Base-by-base conservation (phyloP, 2,329 filamentous ascomycete species). In the Arachnomyces sp. region DNA sequence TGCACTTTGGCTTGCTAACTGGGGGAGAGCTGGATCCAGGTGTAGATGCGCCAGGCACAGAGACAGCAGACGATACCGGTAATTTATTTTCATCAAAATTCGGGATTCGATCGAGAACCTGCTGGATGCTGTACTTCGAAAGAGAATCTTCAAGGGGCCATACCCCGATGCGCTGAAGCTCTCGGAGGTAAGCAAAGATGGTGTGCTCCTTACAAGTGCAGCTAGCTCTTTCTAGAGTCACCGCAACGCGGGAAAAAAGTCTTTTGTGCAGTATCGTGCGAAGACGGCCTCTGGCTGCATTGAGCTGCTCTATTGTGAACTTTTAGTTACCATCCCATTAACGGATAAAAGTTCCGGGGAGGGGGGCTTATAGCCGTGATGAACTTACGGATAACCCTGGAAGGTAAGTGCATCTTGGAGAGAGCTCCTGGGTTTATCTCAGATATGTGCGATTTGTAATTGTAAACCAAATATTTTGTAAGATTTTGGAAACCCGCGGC, bases 231-330 rank as follows among this genome's bases (percentile, higher is more conserved):
- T 3, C 4, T 13, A 31, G 20, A 9, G 31, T 28, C 3, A 3
- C 12, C 3, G 28, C 5, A 9, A 37, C 15, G 12, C 9, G 5
- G 7, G 2, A 9, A 15, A 31, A 41, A 7, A 41, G 34, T 8
- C n/a, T 9, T n/a, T 16, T 5, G 25, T 41, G 34, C 17, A 41
- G 14, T n/a, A 41, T 31, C 11, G 14, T 41, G 15, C 34, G 32
- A 6, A 41, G 17, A 20, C 28, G 28, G 9, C 34, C 28, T 29
- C 16, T 20, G n/a, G 9, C 15, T 12, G 12, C 28, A n/a, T 37
- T 41, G 7, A 37, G 34, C 8, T 16, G 16, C 20, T 31, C 34
- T 37, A 18, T 11, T 14, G 14, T 8, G 3, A 17, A 25, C 20
- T 25, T 11, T 41, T 29, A 41, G 28, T 17, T 9, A 16, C 5